phyloP scores from a whole-genome alignment of 768 basidiomycete species.

The Pulveroboletus ravenelii region DNA sequence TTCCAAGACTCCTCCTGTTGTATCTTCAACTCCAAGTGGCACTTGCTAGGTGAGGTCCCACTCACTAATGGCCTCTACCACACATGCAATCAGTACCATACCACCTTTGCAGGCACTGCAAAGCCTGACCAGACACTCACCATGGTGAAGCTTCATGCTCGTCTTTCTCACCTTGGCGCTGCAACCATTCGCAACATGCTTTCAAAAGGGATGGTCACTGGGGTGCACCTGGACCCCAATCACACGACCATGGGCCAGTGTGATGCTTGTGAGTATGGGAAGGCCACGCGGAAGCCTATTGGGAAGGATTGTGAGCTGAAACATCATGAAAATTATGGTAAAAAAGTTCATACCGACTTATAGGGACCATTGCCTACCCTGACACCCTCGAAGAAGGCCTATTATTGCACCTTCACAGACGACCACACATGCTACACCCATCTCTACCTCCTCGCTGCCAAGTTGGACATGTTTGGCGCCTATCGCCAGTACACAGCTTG shows the following conservation, averaged over 20 bases:
- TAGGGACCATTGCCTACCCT: too few relatives aligned
- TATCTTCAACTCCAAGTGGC: neutral
- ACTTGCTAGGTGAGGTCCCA: too few relatives aligned
- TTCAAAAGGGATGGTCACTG: too few relatives aligned
- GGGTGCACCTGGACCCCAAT: neutral
- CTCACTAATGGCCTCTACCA: neutral
- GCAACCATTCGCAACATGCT: neutral
- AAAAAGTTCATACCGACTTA: neutral
- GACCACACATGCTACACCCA: too few relatives aligned
- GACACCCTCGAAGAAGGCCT: too few relatives aligned
- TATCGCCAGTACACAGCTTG: neutral
- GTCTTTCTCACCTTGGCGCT: too few relatives aligned
- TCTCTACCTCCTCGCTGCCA: neutral
- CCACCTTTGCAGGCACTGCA: neutral
- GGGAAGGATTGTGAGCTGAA: neutral
- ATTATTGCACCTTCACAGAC: too few relatives aligned
- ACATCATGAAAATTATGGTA: neutral
- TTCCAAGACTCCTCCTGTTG: neutral
- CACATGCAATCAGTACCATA: neutral
- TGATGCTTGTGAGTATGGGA: too few relatives aligned
- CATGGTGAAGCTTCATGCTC: too few relatives aligned
- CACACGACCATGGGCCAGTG: constrained; percentile 24
- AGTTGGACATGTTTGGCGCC: neutral
- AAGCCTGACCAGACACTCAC: neutral
- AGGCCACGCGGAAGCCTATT: too few relatives aligned